A percentile compares a stretch with the other conserved stretches of the same genome.
Evolutionary conservation across 768 basidiomycete genomes (phyloP).

Genomic region (Boletus edulis): DNA sequence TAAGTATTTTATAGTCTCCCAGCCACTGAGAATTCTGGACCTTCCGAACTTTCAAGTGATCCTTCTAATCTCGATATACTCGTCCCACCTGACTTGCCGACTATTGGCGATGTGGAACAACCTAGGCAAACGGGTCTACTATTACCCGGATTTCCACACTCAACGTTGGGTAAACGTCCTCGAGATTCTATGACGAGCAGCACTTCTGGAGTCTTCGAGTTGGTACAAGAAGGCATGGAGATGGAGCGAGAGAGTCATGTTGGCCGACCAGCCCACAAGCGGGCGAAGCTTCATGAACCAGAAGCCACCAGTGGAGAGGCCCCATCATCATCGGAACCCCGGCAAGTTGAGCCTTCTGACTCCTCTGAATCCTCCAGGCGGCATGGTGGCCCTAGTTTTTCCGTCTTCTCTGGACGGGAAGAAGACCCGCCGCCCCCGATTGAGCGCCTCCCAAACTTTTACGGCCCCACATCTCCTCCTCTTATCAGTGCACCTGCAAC

Average conservation of each 20-base stretch:
- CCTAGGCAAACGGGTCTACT: conserved; percentile 16
- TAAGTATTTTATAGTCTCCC: conserved; percentile 22
- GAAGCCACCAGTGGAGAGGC: conserved; percentile 23
- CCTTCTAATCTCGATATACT: conserved; percentile 18
- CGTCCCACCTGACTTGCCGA: conserved; percentile 7
- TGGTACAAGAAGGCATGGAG: conserved; percentile 40
- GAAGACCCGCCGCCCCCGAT: conserved; percentile 51
- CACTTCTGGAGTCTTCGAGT: conserved; percentile 40
- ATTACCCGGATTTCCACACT: conserved; percentile 41
- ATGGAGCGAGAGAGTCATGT: conserved; percentile 38
- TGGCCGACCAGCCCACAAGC: conserved; percentile 52
- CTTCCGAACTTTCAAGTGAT: conserved; percentile 21
- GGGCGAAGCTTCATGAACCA: conserved; percentile 37
- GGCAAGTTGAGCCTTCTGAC: conserved; percentile 18
- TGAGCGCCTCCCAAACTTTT: conserved; percentile 51
- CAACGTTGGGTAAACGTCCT: conserved; percentile 63
- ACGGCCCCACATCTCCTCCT: conserved; percentile 42
- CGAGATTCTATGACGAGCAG: conserved; percentile 50
- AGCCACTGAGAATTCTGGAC: conserved; percentile 13
- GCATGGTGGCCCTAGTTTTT: conserved; percentile 41
- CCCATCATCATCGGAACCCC: conserved; percentile 7
- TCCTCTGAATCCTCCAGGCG: conserved; percentile 11
- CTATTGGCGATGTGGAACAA: conserved; percentile 8
- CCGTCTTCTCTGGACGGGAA: conserved; percentile 44
- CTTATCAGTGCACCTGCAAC: conserved; percentile 35